phyloP scores from a whole-genome alignment of 176 grass and related monocot species.

The barley (Hordeum vulgare) region DNA sequence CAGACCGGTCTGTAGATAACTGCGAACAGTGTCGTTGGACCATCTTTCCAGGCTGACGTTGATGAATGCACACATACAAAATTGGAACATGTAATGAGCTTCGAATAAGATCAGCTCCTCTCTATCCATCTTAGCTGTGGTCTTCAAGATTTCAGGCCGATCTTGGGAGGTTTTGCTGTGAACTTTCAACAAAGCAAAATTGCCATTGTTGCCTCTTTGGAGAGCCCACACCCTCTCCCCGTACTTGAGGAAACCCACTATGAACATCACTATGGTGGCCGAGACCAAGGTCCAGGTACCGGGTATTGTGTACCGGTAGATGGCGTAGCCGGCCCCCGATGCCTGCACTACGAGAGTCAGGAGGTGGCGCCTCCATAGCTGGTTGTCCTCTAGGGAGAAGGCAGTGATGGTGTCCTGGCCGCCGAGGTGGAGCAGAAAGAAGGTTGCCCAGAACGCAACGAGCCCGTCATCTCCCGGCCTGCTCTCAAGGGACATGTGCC shows the following conservation, averaged over 20 bases:
- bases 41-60: background rate
- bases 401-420: constrained; percentile 35
- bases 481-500: background rate
- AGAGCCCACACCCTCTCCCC: background rate
- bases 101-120: too few relatives aligned
- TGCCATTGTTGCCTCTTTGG: background rate
- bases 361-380: constrained; percentile 19
- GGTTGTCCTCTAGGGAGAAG: constrained; percentile 16
- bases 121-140: too few relatives aligned
- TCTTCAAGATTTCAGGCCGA: too few relatives aligned
- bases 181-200: too few relatives aligned
- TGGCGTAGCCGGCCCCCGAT: too few relatives aligned
- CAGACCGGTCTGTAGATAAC: too few relatives aligned
- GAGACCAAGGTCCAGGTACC: too few relatives aligned
- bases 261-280: background rate
- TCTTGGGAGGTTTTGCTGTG: too few relatives aligned
- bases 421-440: constrained; percentile 38
- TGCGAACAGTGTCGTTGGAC: too few relatives aligned
- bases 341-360: background rate
- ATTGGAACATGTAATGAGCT: too few relatives aligned
- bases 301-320: too few relatives aligned
- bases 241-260: background rate
- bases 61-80: too few relatives aligned
- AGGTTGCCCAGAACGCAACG: background rate
- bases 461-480: background rate